Evolutionary conservation across 2,329 filamentous ascomycete species (phyloP), one percentile per base, ranked within the genome.

Genomic region (Colletotrichum tropicicola): DNA sequence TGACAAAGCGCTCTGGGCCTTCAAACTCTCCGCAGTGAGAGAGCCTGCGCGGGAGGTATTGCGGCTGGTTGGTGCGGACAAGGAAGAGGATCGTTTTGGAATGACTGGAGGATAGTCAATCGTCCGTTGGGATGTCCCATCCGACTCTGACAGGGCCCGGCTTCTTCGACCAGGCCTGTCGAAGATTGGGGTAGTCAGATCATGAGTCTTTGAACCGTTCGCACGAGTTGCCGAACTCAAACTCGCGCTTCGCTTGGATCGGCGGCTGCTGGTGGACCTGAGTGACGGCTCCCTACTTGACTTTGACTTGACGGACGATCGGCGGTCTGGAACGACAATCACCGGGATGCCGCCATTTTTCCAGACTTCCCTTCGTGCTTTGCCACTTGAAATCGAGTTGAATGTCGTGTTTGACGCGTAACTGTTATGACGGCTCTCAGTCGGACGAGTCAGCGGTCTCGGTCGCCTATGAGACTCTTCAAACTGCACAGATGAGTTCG

Each of bases 341-440:
- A 91, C 88, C 2, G 88, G 88, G 9, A 91, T 87, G 3, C 80
- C 87, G 7, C 88, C 88, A 56, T 76, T 85, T 68, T 85, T 89
- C 79, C 84, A 82, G 3, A 90, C 77, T 30, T 89, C 86, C 15
- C 84, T 82, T n/a, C 88, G 80, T 4, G 86, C 85, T 69, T 81
- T 87, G 7, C 79, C 78, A 68, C 85, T 89, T 1, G 83, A 81
- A 4, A 83, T 76, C 6, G 86, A 87, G 65, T 79, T 85, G 23
- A 74, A 68, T 0, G 85, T 85, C 4, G 75, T 75, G 37, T 75
- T 83, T 2, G 87, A 89, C 27, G 76, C 75, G 56, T 83, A 74
- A 59, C 85, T 88, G 5, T 85, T 82, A 30, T 78, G 74, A n/a
- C 78, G 77, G 47, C 67, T 68, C 23, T 73, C 68, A 23, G 75